Conservation (phyloP, 2,329 filamentous ascomycete species). For the Ophiostoma piceae region DNA sequence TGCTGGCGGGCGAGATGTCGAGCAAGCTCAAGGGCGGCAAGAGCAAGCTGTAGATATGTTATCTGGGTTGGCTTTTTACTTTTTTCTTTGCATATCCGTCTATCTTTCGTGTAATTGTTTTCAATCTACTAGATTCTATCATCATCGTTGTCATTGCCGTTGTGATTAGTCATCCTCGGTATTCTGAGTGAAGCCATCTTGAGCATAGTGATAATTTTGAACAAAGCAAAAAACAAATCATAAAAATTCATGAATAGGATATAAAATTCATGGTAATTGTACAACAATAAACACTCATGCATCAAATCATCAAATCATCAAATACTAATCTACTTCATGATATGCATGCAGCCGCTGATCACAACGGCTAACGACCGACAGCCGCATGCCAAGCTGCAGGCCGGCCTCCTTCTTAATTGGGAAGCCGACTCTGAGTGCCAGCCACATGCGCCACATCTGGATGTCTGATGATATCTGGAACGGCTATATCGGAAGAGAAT, state of each 20-base stretch:
- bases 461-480: background rate
- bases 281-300: too few species aligned
- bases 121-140: background rate
- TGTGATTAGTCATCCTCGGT: background rate
- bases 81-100: background rate
- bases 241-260: too few species aligned
- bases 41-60: slow-evolving; percentile 25
- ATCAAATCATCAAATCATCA: too few species aligned
- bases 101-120: background rate
- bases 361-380: background rate
- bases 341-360: background rate
- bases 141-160: background rate
- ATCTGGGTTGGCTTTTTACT: background rate
- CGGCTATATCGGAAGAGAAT: background rate
- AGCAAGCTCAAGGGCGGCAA: slow-evolving; percentile 38
- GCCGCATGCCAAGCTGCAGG: background rate
- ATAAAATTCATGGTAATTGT: too few species aligned
- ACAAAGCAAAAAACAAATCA: background rate
- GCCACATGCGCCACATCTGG: background rate
- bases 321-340: too few species aligned
- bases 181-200: background rate
- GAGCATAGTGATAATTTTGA: background rate
- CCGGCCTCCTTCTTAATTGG: background rate
- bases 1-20: slow-evolving; percentile 39
- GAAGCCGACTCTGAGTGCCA: background rate